A percentile compares a stretch with the other conserved stretches of the same genome.
Conservation (phyloP, 208 protist species). For the Blastocrithidia nonstop region DNA sequence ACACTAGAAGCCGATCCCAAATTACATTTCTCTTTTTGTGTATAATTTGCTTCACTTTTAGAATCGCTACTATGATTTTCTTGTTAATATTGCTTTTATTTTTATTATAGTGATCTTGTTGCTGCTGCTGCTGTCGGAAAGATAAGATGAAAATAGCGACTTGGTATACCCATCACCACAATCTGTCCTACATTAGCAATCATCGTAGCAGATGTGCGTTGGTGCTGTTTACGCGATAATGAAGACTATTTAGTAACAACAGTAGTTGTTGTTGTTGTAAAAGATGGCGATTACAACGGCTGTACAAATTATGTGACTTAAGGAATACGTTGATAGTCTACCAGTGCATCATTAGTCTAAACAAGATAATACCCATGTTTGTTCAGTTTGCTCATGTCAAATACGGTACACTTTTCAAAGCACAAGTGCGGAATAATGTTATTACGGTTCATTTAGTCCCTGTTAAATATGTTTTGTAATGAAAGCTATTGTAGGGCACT, state of each 20-base stretch:
- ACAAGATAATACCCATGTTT: constrained; percentile 17
- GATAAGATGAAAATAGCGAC: constrained; percentile 13
- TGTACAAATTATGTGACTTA: too few relatives aligned
- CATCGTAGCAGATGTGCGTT: too few relatives aligned
- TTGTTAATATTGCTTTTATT: too few relatives aligned
- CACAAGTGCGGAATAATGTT: constrained; percentile 6
- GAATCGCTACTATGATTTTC: too few relatives aligned
- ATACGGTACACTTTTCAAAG: constrained; percentile 9
- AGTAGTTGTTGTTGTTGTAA: too few relatives aligned
- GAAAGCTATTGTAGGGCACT: constrained; percentile 9
- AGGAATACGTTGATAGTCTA: constrained; percentile 24
- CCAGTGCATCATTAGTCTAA: constrained; percentile 25
- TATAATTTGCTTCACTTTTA: too few relatives aligned
- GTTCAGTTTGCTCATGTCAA: constrained; percentile 4
- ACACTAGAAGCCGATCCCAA: too few relatives aligned
- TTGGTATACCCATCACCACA: constrained; percentile 35
- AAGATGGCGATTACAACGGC: too few relatives aligned
- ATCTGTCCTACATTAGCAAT: constrained; percentile 22
- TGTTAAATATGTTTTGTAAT: background rate
- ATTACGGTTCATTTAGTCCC: background rate
- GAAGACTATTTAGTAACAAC: too few relatives aligned
- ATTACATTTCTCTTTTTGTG: too few relatives aligned
- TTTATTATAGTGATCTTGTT: too few relatives aligned
- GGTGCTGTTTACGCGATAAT: too few relatives aligned
- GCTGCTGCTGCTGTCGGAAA: background rate